Conservation (phyloP, 352 stramenopile species). For the Phytopythium aichiense region DNA sequence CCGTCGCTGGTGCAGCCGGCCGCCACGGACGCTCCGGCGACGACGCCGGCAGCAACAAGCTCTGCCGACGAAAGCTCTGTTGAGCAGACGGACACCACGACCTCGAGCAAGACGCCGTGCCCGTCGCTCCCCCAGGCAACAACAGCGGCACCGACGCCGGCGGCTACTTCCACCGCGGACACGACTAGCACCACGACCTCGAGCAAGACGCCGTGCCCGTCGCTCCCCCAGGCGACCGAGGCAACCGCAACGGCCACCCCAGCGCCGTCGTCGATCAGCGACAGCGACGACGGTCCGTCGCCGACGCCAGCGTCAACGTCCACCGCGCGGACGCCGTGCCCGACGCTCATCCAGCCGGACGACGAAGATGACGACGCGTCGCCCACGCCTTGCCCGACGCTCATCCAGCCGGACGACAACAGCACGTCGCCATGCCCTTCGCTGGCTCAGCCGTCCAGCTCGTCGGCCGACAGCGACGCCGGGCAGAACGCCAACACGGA, state of each 20-base stretch:
- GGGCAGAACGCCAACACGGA: constrained; percentile 31
- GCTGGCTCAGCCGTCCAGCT: constrained; percentile 19
- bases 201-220: constrained; percentile 22
- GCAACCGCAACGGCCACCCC: constrained; percentile 13
- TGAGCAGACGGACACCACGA: constrained; percentile 12
- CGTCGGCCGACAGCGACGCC: constrained; percentile 12
- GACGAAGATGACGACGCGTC: constrained; percentile 13
- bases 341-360: constrained; percentile 15
- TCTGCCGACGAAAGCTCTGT: constrained; percentile 11
- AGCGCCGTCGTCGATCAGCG: constrained; percentile 16
- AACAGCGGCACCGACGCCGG: constrained; percentile 11
- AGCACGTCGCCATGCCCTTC: constrained; percentile 21
- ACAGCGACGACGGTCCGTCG: constrained; percentile 9
- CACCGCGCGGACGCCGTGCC: constrained; percentile 18
- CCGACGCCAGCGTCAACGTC: constrained; percentile 12
- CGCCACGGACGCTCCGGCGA: background rate
- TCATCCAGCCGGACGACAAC: constrained; percentile 16
- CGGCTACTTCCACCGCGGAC: constrained; percentile 13
- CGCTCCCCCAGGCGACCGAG: constrained; percentile 24
- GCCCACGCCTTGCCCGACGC: constrained; percentile 14
- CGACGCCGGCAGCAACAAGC: constrained; percentile 12
- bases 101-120: constrained; percentile 16
- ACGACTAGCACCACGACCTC: constrained; percentile 10
- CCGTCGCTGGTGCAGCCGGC: constrained; percentile 1
- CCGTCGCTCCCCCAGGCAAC: constrained; percentile 27